Conservation (phyloP, 2,329 filamentous ascomycete genomes). For the Allantophomopsis cytisporea region DNA sequence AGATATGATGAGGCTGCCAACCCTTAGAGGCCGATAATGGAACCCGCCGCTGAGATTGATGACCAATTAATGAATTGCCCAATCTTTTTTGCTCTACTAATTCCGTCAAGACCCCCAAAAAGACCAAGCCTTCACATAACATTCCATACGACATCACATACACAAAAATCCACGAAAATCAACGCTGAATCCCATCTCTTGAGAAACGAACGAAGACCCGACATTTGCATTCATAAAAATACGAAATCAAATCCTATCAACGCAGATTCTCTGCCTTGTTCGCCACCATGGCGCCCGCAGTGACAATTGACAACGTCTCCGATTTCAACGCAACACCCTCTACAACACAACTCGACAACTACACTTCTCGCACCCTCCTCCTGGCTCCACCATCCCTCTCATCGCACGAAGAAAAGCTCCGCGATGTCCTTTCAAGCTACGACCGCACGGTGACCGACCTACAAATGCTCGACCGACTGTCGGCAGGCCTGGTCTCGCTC, state of each 20-base stretch:
- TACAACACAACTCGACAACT: constrained; percentile 6
- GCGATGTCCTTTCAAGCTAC: constrained; percentile 55
- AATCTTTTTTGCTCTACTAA: too few species aligned
- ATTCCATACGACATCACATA: too few species aligned
- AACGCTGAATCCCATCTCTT: too few species aligned
- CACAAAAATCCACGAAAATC: too few species aligned
- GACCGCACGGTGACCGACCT: constrained; percentile 71
- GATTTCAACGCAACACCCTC: constrained; percentile 13
- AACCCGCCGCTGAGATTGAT: not conserved
- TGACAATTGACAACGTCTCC: constrained; percentile 16
- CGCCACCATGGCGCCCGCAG: constrained; percentile 13
- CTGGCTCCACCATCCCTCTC: constrained; percentile 86
- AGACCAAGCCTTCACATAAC: too few species aligned
- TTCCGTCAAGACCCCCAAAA: too few species aligned
- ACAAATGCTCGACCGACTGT: constrained; percentile 94
- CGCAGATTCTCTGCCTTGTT: too few species aligned
- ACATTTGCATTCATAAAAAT: too few species aligned
- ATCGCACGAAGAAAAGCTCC: constrained; percentile 67
- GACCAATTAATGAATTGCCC: not conserved
- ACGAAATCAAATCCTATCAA: too few species aligned
- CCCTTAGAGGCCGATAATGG: too few species aligned
- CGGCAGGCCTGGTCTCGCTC: constrained; percentile 66
- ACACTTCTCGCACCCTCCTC: constrained; percentile 47
- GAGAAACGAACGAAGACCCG: too few species aligned
- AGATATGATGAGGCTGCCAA: too few species aligned